phyloP scores from a whole-genome alignment of 192 early-diverging fungal species.

The Tieghemiomyces parasiticus region DNA sequence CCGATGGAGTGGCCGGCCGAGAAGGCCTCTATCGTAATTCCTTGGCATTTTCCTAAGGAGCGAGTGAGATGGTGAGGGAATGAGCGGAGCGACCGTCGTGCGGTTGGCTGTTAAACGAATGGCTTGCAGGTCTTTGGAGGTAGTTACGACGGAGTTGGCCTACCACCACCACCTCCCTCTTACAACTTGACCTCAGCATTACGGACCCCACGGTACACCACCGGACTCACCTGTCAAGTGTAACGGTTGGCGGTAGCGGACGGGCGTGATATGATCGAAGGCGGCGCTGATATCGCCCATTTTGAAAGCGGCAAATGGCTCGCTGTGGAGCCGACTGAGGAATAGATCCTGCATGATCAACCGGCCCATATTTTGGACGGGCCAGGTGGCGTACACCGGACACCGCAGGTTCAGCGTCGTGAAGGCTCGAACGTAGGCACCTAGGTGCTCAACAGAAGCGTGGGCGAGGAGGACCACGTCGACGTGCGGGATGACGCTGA shows the following conservation, averaged over 20 bases:
- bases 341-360: constrained; percentile 71
- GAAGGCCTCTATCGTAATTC: constrained; percentile 81
- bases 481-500: constrained; percentile 71
- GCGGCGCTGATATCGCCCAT: constrained; percentile 69
- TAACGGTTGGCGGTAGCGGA: constrained; percentile 81
- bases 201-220: not conserved
- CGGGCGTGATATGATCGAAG: constrained; percentile 61
- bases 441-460: constrained; percentile 73
- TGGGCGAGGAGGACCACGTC: constrained; percentile 86
- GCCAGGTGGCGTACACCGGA: constrained; percentile 79
- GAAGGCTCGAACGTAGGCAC: constrained; percentile 69
- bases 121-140: not conserved
- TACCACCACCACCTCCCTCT: constrained; percentile 20
- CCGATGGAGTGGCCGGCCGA: constrained; percentile 89
- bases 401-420: constrained; percentile 66
- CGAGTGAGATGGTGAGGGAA: not conserved
- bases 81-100: not conserved
- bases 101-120: not conserved
- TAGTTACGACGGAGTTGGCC: not conserved
- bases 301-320: constrained; percentile 62
- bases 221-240: constrained; percentile 37
- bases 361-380: constrained; percentile 81
- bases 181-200: constrained; percentile 26
- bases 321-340: constrained; percentile 43
- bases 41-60: constrained; percentile 51